A percentile compares a stretch with the other conserved stretches of the same genome.
Evolutionary conservation across 140 eudicot species (phyloP).

Genomic region (Oenanthe javanica): DNA sequence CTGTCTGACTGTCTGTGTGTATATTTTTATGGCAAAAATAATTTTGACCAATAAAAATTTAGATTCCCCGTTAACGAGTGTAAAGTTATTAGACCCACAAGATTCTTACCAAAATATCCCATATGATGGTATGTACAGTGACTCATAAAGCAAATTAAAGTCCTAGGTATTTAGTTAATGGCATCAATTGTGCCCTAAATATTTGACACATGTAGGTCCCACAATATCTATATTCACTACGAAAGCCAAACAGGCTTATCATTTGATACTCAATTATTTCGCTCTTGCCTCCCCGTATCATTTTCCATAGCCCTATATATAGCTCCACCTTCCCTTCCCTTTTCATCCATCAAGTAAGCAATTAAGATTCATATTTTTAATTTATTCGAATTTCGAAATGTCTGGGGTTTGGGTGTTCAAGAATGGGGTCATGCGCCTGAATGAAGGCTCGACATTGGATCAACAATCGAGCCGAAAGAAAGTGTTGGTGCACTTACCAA

Average conservation of each 20-base stretch:
- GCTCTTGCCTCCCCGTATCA: not conserved
- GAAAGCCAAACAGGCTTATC: not conserved
- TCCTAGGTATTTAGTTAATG: too few relatives aligned
- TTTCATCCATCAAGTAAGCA: not conserved
- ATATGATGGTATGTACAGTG: not conserved
- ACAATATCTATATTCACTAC: not conserved
- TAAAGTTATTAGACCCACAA: not conserved
- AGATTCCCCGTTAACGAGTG: not conserved
- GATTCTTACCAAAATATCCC: not conserved
- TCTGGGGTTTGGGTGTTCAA: slow-evolving; percentile 56
- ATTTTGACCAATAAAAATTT: too few relatives aligned
- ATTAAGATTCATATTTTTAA: too few relatives aligned
- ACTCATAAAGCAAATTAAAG: too few relatives aligned
- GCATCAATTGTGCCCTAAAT: not conserved
- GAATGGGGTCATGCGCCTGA: slow-evolving; percentile 36
- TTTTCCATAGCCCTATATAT: not conserved
- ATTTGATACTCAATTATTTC: not conserved
- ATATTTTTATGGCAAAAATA: too few relatives aligned
- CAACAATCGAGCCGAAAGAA: slow-evolving; percentile 22
- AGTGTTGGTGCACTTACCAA: slow-evolving; percentile 32
- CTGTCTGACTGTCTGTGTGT: too few relatives aligned
- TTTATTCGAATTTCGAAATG: slow-evolving; percentile 9
- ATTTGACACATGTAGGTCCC: not conserved
- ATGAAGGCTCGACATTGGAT: slow-evolving; percentile 21
- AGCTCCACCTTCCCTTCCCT: not conserved